Evolutionary conservation across 2,329 filamentous ascomycete species (phyloP), one percentile per base, ranked within the genome.

Genomic region (Tolypocladium amazonense): DNA sequence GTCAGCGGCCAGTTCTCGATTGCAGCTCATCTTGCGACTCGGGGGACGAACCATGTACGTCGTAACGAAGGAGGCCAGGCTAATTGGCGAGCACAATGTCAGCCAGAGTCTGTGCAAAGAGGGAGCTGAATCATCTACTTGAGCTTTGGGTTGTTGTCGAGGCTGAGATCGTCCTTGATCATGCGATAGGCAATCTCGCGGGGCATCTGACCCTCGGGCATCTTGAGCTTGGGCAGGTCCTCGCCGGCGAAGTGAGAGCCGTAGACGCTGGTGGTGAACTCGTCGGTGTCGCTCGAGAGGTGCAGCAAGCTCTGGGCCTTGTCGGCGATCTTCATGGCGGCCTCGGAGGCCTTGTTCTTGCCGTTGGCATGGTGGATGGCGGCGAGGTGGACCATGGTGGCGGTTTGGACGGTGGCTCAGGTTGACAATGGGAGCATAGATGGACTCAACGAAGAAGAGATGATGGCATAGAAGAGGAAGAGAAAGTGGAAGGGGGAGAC

Each of bases 131-230:
- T 20, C 1, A 5, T 9, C 4, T 76, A 89, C 87, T 88, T 90
- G 64, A 96, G 82, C 81, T 92, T 93, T 11, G 92, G 91, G 67
- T 93, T 95, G 59, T 92, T 92, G 71, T 97, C 93, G 58, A 97
- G 79, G 64, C 89, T 94, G 64, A 97, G 80, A 70, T 96, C 90
- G 72, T 97, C 93, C 79, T 91, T 93, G 80, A 97, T 97, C 89
- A 97, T 89, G 56, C 92, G 88, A 74, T 97, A 96, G n/a, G 93
- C 93, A 58, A 96, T 84, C 66, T 96, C 89, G 66, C 84, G 86
- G 53, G 93, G 93, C 92, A 97, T 96, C 75, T 95, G 90, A 25
- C 76, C 69, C 68, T 96, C 91, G 1, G 93, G 92, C 85, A 97
- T 97, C 77, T 92, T 88, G 70, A 89, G 80, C 70, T 82, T 84